These are phyloP conservation scores for Ustilago shanxiensis DNA, from an alignment of 1,284 basidiomycete species.

Conservation along the genomic window DNA sequence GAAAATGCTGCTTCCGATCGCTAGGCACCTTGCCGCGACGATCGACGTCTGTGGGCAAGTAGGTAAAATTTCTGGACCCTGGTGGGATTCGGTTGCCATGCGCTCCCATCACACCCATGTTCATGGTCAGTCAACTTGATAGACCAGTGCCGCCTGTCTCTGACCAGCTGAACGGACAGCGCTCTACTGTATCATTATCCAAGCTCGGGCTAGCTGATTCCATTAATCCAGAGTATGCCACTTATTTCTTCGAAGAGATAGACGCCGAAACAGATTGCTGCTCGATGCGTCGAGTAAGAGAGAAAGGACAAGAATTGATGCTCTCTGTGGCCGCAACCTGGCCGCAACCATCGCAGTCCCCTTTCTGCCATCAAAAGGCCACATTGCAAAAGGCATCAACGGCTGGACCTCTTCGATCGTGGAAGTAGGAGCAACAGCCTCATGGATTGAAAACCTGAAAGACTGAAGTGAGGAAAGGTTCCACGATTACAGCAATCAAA, in stretches of 20 bases:
- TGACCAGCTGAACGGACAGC: background rate
- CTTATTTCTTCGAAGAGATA: too few relatives aligned
- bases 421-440: background rate
- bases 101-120: conserved; percentile 8
- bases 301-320: background rate
- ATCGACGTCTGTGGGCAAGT: conserved; percentile 5
- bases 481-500: background rate
- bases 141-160: background rate
- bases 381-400: background rate
- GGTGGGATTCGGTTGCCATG: background rate
- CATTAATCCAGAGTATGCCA: too few relatives aligned
- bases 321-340: background rate
- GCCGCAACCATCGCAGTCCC: background rate
- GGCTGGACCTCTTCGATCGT: background rate
- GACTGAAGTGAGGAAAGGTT: background rate
- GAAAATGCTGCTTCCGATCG: conserved; percentile 24
- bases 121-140: background rate
- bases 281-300: conserved; percentile 2
- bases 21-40: conserved; percentile 19
- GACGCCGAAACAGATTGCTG: background rate
- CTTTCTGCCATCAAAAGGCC: background rate
- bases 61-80: conserved; percentile 12
- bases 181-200: background rate
- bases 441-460: background rate
- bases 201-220: background rate